These are phyloP conservation scores for Spatholobus suberectus DNA, from an alignment of 306 rosid genomes.

Conservation along the genomic window DNA sequence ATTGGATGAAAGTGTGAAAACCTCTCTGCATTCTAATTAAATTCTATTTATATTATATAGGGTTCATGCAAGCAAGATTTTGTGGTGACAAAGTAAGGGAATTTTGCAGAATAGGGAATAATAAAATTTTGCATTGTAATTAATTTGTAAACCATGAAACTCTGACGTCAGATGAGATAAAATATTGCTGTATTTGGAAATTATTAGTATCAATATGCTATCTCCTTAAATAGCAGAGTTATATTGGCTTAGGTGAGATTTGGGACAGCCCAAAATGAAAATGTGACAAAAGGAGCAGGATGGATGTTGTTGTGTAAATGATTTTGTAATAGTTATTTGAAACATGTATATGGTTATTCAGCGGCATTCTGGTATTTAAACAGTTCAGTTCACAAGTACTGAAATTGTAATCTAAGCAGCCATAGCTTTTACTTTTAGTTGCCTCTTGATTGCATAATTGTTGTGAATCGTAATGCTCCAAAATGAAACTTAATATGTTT, in stretches of 20 bases:
- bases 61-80: slow-evolving; percentile 30
- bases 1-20: neutral
- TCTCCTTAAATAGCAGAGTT: slow-evolving; percentile 28
- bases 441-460: neutral
- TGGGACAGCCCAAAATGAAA: slow-evolving; percentile 32
- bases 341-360: slow-evolving; percentile 15
- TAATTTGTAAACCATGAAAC: slow-evolving; percentile 24
- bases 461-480: slow-evolving; percentile 22
- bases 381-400: slow-evolving; percentile 23
- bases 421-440: neutral
- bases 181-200: slow-evolving; percentile 13
- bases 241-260: slow-evolving; percentile 4
- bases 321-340: slow-evolving; percentile 2
- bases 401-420: slow-evolving; percentile 16
- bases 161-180: slow-evolving; percentile 1
- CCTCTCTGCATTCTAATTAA: neutral
- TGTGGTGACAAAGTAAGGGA: neutral
- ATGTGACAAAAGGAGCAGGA: slow-evolving; percentile 18
- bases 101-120: slow-evolving; percentile 18
- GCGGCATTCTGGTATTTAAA: slow-evolving; percentile 19
- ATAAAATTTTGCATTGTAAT: slow-evolving; percentile 4
- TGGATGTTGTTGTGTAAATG: slow-evolving; percentile 11
- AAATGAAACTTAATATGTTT: neutral
- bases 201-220: slow-evolving; percentile 15
- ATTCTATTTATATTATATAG: neutral